Evolutionary conservation across 371 early-diverging fungal genomes (phyloP).

Genomic region (Cladochytrium tenue): DNA sequence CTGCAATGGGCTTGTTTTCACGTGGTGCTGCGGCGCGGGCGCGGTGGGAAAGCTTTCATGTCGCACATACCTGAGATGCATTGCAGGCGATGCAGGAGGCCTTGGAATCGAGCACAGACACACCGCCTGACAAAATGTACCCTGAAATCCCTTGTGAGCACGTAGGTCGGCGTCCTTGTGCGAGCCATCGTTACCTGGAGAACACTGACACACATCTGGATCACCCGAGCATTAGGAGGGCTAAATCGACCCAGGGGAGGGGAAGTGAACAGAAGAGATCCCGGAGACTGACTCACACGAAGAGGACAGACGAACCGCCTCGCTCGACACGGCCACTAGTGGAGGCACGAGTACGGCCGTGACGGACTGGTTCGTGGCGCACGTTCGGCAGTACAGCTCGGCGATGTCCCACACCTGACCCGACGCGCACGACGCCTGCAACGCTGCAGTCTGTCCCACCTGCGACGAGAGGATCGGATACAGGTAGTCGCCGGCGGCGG

Average conservation of each 20-base stretch:
- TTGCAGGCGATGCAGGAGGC: slow-evolving; percentile 12
- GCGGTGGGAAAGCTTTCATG: not conserved
- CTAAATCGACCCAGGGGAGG: no score
- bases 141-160: slow-evolving; percentile 1
- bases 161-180: not conserved
- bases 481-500: no score
- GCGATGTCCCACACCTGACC: slow-evolving; percentile 19
- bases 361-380: slow-evolving; percentile 9
- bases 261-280: no score
- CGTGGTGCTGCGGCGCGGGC: not conserved
- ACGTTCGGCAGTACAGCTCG: slow-evolving; percentile 21
- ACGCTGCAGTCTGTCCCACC: not conserved
- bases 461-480: not conserved
- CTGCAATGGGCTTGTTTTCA: not conserved
- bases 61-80: slow-evolving; percentile 12
- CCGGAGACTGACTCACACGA: no score
- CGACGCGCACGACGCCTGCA: slow-evolving; percentile 5
- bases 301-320: not conserved
- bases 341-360: not conserved
- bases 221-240: no score
- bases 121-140: slow-evolving; percentile 13
- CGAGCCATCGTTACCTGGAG: not conserved
- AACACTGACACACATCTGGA: no score
- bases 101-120: slow-evolving; percentile 2
- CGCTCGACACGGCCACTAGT: not conserved